Base-by-base conservation (phyloP, 176 grass and related monocot genomes). In the Chrysopogon serrulatus region DNA sequence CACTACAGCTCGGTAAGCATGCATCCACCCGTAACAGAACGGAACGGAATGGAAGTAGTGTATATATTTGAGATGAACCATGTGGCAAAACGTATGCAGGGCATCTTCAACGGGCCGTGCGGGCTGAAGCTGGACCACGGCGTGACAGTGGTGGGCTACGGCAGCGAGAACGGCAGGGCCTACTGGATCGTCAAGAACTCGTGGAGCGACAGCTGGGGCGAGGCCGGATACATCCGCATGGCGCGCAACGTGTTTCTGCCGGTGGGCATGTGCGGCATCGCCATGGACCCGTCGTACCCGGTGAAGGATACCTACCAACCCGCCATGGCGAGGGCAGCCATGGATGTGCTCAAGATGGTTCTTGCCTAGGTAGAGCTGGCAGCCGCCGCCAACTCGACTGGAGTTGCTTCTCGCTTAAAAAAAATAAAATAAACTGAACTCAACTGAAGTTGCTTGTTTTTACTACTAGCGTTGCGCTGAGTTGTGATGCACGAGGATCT, bases 141-240 rank as follows among this genome's bases (percentile, higher is more conserved):
- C 21, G 80, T 86, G 5, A 49, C 78, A 5, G 67, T 21, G 15
- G 88, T 90, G n/a, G 84, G 88, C 45, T 90, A 86, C 24, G 80
- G 74, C 18, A 60, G 10, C 23, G 11, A 21, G 5, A 47, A 72
- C n/a, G 74, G 68, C 32, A 68, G 3, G 5, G 64, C 68, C 66
- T 90, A 79, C 30, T 94, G 89, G 92, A 94, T 94, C 24, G 72
- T 94, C 6, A 91, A 86, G 65, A 94, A 94, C 77, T 94, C 89
- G 28, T 89, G 89, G 92, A 78, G 92, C 1, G 14, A 2, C 0
- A n/a, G 37, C 3, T 94, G 92, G 92, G 92, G 92, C 6, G 92
- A 94, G 67, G 36, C 30, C 9, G 92, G 92, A 35, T 94, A 89
- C 77, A 64, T 89, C 30, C 78, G 83, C 42, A 87, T 94, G 56